Evolutionary conservation across 106 monocot species (phyloP).

Genomic region (Hemerocallis citrina): DNA sequence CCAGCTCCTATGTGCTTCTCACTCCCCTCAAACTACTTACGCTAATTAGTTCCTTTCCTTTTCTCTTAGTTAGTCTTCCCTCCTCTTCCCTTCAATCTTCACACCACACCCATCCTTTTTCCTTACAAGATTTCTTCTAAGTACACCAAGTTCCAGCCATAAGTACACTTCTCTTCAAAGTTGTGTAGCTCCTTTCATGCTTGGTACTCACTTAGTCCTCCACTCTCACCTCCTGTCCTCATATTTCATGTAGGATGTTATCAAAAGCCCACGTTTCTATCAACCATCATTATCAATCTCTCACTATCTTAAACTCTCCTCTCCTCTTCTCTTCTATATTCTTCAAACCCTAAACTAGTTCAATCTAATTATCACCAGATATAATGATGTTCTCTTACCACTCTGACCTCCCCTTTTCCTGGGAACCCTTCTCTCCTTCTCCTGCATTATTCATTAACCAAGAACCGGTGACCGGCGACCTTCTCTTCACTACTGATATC

Average conservation of each 20-base stretch:
- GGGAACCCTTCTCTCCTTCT: constrained; percentile 8
- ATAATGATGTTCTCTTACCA: constrained; percentile 8
- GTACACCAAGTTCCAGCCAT: neutral
- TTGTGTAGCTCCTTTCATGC: neutral
- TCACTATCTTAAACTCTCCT: too few species aligned
- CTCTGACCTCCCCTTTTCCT: neutral
- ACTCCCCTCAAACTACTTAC: too few species aligned
- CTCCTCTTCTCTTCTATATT: neutral
- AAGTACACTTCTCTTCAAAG: constrained; percentile 1
- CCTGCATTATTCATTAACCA: neutral
- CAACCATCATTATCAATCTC: neutral
- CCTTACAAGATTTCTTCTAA: neutral
- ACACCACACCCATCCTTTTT: neutral
- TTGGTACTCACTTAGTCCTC: too few species aligned
- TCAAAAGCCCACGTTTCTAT: constrained; percentile 1
- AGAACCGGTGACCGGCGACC: neutral
- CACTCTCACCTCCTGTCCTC: neutral
- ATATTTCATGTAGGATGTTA: constrained; percentile 11
- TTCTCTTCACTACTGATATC: too few species aligned
- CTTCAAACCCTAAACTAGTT: constrained; percentile 10
- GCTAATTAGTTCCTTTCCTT: too few species aligned
- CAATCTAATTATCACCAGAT: too few species aligned
- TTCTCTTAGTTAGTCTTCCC: too few species aligned
- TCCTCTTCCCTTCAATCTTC: too few species aligned
- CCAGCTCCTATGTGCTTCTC: neutral